Conservation (phyloP, 1,139 yeast species). For the Magnusiomyces tetraspermus region DNA sequence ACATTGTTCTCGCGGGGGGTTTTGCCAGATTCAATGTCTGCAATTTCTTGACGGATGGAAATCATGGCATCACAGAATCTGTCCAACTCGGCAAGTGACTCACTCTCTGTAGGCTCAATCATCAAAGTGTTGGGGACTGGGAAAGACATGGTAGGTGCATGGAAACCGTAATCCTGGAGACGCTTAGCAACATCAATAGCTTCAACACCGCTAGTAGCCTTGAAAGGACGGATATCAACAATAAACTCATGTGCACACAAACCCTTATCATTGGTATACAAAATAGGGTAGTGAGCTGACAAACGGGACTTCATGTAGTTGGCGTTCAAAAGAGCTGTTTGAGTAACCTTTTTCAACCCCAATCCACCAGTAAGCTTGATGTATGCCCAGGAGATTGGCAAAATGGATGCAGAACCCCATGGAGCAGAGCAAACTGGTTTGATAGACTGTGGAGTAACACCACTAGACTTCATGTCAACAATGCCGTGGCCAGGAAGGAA, state of each 20-base stretch:
- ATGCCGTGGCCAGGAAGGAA: slow-evolving; percentile 75
- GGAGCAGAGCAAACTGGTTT: slow-evolving; percentile 87
- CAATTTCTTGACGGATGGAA: slow-evolving; percentile 73
- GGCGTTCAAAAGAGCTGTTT: slow-evolving; percentile 87
- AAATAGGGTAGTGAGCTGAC: slow-evolving; percentile 58
- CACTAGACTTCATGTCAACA: slow-evolving; percentile 38
- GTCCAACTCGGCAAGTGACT: slow-evolving; percentile 77
- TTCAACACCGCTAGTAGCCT: slow-evolving; percentile 63
- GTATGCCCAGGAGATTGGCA: slow-evolving; percentile 91
- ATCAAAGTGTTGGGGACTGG: slow-evolving; percentile 95
- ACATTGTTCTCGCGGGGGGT: slow-evolving; percentile 51
- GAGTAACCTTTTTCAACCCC: slow-evolving; percentile 76
- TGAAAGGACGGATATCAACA: slow-evolving; percentile 79
- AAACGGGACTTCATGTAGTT: slow-evolving; percentile 85
- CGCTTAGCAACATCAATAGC: slow-evolving; percentile 96
- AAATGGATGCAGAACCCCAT: slow-evolving; percentile 86
- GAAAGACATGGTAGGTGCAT: slow-evolving; percentile 98
- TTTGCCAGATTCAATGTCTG: slow-evolving; percentile 59
- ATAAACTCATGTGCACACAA: slow-evolving; percentile 97
- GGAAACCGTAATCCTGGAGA: slow-evolving; percentile 96
- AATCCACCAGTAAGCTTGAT: slow-evolving; percentile 85
- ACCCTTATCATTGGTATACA: slow-evolving; percentile 60
- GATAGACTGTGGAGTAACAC: slow-evolving; percentile 34
- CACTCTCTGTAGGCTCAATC: slow-evolving; percentile 98
- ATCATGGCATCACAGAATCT: slow-evolving; percentile 84